Evolutionary conservation across 164 flowering plant genomes (phyloP), one percentile per base, ranked within the genome.

Genomic region (Aristolochia fimbriata): DNA sequence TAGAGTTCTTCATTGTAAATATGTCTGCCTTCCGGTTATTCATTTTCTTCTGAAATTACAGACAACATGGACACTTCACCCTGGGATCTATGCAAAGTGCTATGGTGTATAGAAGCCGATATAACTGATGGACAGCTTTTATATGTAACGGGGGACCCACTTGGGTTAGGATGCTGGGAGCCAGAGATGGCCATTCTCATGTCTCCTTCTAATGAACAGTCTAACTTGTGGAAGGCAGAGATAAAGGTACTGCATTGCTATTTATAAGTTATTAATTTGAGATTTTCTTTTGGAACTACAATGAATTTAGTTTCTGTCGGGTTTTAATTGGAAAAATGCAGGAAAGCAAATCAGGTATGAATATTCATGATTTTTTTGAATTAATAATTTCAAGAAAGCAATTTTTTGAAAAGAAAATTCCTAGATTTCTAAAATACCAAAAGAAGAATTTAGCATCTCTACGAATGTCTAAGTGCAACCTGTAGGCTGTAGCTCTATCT

Each of bases 101-200:
- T 76, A 59, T 84, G 86, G 88, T 74, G 68, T 27, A 45, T 82
- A 55, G 83, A 81, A 74, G 84, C 88, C 49, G 83, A 84, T 76
- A 51, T 83, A 73, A 73, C 54, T 54, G 80, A 78, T 62, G 88
- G 78, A 58, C 74, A 84, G 55, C 71, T 68, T 66, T 70, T 85
- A 57, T 81, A 80, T 43, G 24, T 84, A 59, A 78, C 84, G 58
- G 91, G 85, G 57, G 90, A 84, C 69, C 72, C 72, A 47, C 24
- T 24, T 62, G 73, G 62, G 33, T 67, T 86, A 60, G 93, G 93
- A 47, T 60, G 74, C 64, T 86, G 89, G 86, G 70, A 82, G 11
- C 83, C 87, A 15, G 80, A 74, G 41, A 71, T 75, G 77, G 89
- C 87, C 58, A 57, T 82, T 64, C 77, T 69, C 25, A 78, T 83